phyloP scores from a whole-genome alignment of 2,329 filamentous ascomycete genomes.

The Allantophomopsis cytisporea region DNA sequence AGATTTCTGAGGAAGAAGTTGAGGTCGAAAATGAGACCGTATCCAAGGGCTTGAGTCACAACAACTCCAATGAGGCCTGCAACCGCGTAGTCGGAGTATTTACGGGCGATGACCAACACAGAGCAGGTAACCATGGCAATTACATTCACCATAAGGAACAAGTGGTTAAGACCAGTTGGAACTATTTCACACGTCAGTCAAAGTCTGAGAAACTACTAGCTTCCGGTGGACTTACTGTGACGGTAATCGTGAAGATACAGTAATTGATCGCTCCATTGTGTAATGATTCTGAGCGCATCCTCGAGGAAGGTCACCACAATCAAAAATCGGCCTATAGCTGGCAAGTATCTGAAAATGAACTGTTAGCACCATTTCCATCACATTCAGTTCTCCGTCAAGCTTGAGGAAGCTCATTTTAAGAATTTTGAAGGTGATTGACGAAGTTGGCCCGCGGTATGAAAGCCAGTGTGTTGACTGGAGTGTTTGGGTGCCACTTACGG shows the following conservation, averaged over 20 bases:
- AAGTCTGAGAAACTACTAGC: not conserved
- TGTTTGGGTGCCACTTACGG: slow-evolving; percentile 50
- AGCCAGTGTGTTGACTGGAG: not conserved
- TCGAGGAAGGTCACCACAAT: slow-evolving; percentile 98
- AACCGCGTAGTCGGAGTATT: slow-evolving; percentile 87
- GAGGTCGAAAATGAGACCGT: slow-evolving; percentile 95
- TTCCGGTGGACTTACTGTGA: slow-evolving; percentile 47
- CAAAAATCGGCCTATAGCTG: slow-evolving; percentile 88
- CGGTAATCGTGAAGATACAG: slow-evolving; percentile 86
- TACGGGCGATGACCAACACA: slow-evolving; percentile 76
- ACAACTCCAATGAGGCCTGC: slow-evolving; percentile 83
- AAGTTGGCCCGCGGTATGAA: not conserved
- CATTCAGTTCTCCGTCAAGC: not conserved
- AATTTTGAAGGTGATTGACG: not conserved
- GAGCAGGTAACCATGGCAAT: slow-evolving; percentile 78
- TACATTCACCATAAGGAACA: slow-evolving; percentile 87
- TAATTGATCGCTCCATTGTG: slow-evolving; percentile 94
- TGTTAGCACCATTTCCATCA: slow-evolving; percentile 6
- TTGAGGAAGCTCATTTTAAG: not conserved
- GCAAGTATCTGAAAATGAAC: slow-evolving; percentile 56
- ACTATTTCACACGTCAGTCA: slow-evolving; percentile 37
- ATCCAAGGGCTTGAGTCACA: slow-evolving; percentile 84
- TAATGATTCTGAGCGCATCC: slow-evolving; percentile 89
- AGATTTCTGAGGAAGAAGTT: slow-evolving; percentile 99
- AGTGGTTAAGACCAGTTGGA: slow-evolving; percentile 73